These are phyloP conservation scores for Lactarius indigo DNA, from an alignment of 768 basidiomycete species.

Conservation along the genomic window DNA sequence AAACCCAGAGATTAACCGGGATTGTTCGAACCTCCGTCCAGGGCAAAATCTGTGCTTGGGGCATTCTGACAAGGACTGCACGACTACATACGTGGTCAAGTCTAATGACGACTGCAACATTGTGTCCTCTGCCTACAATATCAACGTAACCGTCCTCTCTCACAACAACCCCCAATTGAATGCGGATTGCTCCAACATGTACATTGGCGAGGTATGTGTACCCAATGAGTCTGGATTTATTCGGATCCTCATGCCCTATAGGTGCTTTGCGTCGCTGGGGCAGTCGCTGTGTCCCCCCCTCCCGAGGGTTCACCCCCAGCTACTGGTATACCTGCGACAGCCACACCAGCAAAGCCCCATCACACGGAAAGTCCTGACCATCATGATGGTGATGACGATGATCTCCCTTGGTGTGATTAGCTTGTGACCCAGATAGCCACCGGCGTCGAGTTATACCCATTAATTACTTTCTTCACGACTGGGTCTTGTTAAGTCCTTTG, in stretches of 20 bases:
- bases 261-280: conserved; percentile 9
- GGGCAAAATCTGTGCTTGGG: conserved; percentile 61
- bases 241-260: neutral
- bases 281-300: neutral
- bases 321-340: neutral
- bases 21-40: conserved; percentile 57
- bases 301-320: neutral
- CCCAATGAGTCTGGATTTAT: neutral
- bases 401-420: conserved; percentile 15
- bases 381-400: neutral
- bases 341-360: neutral
- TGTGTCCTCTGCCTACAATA: conserved; percentile 37
- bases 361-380: neutral
- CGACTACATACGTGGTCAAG: conserved; percentile 52
- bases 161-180: conserved; percentile 75
- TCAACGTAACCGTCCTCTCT: conserved; percentile 54
- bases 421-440: too few relatives aligned
- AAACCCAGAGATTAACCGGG: conserved; percentile 45
- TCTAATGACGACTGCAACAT: conserved; percentile 56
- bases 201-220: conserved; percentile 64
- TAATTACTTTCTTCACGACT: neutral
- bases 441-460: neutral
- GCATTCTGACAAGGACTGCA: conserved; percentile 55
- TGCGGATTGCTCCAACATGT: conserved; percentile 57
- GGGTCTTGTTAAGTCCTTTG: neutral